These are phyloP conservation scores for Suillus plorans DNA, from an alignment of 768 basidiomycete species.

Conservation along the genomic window DNA sequence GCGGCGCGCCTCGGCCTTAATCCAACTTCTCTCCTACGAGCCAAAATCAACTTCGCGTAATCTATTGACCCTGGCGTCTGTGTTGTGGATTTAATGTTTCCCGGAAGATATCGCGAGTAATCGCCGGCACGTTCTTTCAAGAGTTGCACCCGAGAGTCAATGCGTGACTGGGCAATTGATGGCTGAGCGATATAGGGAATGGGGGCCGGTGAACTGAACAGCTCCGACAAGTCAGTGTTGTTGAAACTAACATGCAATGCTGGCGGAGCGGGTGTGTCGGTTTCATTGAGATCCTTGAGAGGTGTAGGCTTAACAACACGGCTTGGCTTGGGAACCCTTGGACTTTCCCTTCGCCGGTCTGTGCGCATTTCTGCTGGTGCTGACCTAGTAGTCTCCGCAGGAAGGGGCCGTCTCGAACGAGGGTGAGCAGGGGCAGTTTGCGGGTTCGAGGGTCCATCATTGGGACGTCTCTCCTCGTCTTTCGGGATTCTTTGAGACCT, in stretches of 20 bases:
- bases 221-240: constrained; percentile 3
- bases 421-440: background rate
- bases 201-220: constrained; percentile 5
- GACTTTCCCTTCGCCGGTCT: background rate
- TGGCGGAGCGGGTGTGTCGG: background rate
- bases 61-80: constrained; percentile 40
- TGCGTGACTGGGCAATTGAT: background rate
- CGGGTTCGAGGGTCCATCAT: background rate
- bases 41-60: constrained; percentile 43
- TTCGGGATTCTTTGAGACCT: background rate
- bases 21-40: constrained; percentile 41
- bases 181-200: constrained; percentile 7
- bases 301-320: background rate
- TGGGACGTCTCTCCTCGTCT: background rate
- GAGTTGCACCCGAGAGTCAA: constrained; percentile 22
- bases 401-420: background rate
- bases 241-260: constrained; percentile 1
- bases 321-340: background rate
- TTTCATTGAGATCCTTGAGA: background rate
- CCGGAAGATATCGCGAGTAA: constrained; percentile 47
- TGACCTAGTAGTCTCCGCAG: background rate
- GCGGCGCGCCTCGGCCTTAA: constrained; percentile 39
- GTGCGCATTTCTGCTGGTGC: background rate
- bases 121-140: constrained; percentile 47
- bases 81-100: constrained; percentile 25